Base-by-base conservation (phyloP, 2,329 filamentous ascomycete genomes). In the Zymoseptoria ardabiliae region DNA sequence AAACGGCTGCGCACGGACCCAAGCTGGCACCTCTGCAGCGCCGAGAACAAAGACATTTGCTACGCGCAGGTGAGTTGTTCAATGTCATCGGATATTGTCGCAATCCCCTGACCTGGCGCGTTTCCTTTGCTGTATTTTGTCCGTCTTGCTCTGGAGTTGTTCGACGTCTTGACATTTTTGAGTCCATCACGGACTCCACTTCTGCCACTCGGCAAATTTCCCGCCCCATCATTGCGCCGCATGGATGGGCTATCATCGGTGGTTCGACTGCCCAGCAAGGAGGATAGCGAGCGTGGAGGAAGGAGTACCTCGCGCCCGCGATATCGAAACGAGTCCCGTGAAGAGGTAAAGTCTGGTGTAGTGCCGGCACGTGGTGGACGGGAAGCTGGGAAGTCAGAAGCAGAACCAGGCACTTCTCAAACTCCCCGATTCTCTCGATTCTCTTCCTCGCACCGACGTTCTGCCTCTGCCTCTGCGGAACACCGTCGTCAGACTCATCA, bases 231-330 rank as follows among this genome's bases (percentile, higher is more conserved):
- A 59, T 41, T 58, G 51, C 57, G 57, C 61, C 61, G 59, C 25
- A 66, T 66, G 65, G 63, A 60, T 60, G 61, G 59, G 28, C 63
- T 63, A 61, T 58, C 61, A 23, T 49, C 55, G 58, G 58, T 45
- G 35, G 52, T 55, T 55, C 57, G 57, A 45, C 58, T 28, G 51
- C 57, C 52, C 58, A 60, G 45, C 45, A 53, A 21, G 50, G 52
- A 49, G 45, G 23, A 23, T n/a, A 60, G 54, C 50, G 45, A 20
- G 45, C 25, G 25, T 28, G 25, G 9, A 28, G 8, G 25, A 28
- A 25, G 51, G 41, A 57, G 49, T 53, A 55, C 45, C 13, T 58
- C 51, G 56, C 56, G 35, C 20, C 50, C 30, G 45, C 54, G 52
- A 57, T 28, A 57, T 25, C 49, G n/a, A 30, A n/a, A 22, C 22